Evolutionary conservation across 768 basidiomycete species (phyloP).

Genomic region (Suillus luteus): DNA sequence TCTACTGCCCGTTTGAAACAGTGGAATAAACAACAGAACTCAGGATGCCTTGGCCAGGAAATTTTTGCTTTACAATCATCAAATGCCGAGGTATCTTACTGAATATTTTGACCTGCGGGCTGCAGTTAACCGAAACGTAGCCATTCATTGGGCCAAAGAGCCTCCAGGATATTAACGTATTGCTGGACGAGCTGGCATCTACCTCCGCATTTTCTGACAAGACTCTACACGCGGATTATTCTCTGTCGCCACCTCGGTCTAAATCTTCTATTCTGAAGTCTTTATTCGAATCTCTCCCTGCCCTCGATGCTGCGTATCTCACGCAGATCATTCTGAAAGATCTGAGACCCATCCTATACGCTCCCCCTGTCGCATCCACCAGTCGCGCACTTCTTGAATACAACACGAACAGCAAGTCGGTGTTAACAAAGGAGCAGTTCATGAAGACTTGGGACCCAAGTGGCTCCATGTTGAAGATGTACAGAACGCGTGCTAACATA

Average conservation of each 20-base stretch:
- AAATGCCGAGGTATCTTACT: slow-evolving; percentile 38
- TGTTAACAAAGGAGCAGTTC: slow-evolving; percentile 61
- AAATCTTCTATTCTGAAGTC: slow-evolving; percentile 45
- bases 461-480: slow-evolving; percentile 52
- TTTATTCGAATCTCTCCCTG: slow-evolving; percentile 61
- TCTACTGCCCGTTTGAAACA: slow-evolving; percentile 30
- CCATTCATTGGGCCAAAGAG: slow-evolving; percentile 34
- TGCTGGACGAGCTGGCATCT: slow-evolving; percentile 77
- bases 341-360: slow-evolving; percentile 76
- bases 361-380: slow-evolving; percentile 50
- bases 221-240: slow-evolving; percentile 41
- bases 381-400: slow-evolving; percentile 53
- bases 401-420: slow-evolving; percentile 56
- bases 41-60: slow-evolving; percentile 74
- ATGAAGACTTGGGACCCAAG: slow-evolving; percentile 75
- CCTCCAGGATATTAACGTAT: slow-evolving; percentile 53
- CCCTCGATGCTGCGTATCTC: slow-evolving; percentile 65
- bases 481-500: slow-evolving; percentile 55
- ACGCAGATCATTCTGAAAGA: slow-evolving; percentile 91
- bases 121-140: slow-evolving; percentile 13
- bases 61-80: slow-evolving; percentile 38
- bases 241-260: slow-evolving; percentile 35
- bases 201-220: slow-evolving; percentile 60
- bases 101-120: not conserved
- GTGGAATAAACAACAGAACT: slow-evolving; percentile 45